Evolutionary conservation across 129 eudicot species (phyloP).

Genomic region (Artemisia tridentata): DNA sequence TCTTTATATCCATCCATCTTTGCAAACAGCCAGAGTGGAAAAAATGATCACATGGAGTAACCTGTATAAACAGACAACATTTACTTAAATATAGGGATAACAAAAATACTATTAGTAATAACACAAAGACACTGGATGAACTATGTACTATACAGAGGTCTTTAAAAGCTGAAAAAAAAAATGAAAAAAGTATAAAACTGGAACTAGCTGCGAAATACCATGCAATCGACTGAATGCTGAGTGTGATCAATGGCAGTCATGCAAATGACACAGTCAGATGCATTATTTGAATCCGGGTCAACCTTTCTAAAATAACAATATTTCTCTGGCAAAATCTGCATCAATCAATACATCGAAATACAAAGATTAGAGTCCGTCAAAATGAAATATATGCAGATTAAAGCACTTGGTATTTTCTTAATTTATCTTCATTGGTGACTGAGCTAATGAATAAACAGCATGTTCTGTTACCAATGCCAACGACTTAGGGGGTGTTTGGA

Average conservation of each 20-base stretch:
- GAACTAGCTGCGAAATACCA: constrained; percentile 44
- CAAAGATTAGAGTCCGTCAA: background rate
- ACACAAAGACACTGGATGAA: background rate
- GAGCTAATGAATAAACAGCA: background rate
- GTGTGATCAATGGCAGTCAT: constrained; percentile 86
- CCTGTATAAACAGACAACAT: constrained; percentile 37
- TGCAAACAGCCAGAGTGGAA: constrained; percentile 96
- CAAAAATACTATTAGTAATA: background rate
- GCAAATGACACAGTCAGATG: constrained; percentile 91
- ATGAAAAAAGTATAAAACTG: background rate
- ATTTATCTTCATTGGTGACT: background rate
- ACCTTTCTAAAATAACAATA: constrained; percentile 85
- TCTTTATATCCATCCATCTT: constrained; percentile 99
- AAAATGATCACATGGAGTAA: constrained; percentile 97
- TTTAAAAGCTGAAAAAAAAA: background rate
- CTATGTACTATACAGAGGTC: background rate
- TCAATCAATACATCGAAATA: constrained; percentile 18
- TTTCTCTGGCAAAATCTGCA: constrained; percentile 97
- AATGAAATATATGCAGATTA: background rate
- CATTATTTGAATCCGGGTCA: constrained; percentile 55
- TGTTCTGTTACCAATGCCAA: background rate
- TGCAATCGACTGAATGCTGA: constrained; percentile 76
- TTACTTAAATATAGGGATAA: constrained; percentile 8
- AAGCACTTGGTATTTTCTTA: background rate
- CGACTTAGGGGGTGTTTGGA: background rate